Evolutionary conservation across 2,329 filamentous ascomycete species (phyloP).

Genomic region (Alternaria burnsii): DNA sequence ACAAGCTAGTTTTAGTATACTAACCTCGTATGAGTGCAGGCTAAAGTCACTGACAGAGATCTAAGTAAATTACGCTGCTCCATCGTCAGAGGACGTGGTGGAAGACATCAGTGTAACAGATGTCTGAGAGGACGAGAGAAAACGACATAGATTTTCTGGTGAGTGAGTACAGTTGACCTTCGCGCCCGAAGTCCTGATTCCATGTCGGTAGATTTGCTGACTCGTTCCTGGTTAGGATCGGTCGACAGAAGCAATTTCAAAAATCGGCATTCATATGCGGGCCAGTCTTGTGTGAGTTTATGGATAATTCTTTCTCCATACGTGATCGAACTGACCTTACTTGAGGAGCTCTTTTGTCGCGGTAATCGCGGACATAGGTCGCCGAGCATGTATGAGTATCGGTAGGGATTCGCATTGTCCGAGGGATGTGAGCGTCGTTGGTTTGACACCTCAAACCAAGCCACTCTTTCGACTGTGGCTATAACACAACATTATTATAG

Average conservation of each 20-base stretch:
- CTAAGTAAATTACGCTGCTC: neutral
- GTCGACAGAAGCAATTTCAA: neutral
- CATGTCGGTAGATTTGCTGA: neutral
- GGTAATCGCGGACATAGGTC: constrained; percentile 2
- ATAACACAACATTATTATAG: constrained; percentile 1
- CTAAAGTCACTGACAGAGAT: neutral
- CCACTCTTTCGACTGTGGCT: neutral
- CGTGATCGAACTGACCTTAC: neutral
- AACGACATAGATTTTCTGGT: neutral
- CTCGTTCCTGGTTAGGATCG: neutral
- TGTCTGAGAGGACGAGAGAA: neutral
- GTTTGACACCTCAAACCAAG: constrained; percentile 1
- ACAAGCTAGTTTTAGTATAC: neutral
- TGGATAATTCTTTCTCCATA: neutral
- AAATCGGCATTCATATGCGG: neutral
- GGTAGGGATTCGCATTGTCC: neutral
- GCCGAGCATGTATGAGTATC: neutral
- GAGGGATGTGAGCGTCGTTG: neutral
- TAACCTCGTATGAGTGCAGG: neutral
- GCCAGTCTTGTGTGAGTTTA: neutral
- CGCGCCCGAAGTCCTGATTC: neutral
- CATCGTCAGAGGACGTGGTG: neutral
- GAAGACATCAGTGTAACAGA: neutral
- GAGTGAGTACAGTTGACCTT: neutral
- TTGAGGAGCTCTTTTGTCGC: neutral